phyloP scores from a whole-genome alignment of 345 rosid species.

The Draba incana region DNA sequence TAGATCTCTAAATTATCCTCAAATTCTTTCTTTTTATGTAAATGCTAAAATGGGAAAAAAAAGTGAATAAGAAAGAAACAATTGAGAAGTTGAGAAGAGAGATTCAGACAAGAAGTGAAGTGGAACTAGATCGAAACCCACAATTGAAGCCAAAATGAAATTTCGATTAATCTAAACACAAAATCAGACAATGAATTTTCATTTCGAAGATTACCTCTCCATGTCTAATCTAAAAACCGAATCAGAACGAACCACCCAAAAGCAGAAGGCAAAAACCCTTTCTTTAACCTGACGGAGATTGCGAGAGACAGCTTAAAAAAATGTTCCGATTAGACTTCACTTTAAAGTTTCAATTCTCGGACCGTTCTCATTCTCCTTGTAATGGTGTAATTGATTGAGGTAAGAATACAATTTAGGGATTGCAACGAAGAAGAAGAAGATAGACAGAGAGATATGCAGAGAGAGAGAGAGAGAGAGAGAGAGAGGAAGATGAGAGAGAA shows the following conservation, averaged over 20 bases:
- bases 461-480: constrained; percentile 5
- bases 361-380: constrained; percentile 1
- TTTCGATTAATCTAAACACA: not conserved
- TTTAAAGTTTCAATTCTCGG: constrained; percentile 2
- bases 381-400: not conserved
- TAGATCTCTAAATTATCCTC: constrained; percentile 22
- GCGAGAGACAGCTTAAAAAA: constrained; percentile 20
- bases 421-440: constrained; percentile 1
- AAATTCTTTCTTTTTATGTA: not conserved
- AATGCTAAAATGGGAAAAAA: not conserved
- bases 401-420: constrained; percentile 35
- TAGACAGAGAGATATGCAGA: constrained; percentile 6
- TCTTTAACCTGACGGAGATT: constrained; percentile 13
- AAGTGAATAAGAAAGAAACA: not conserved
- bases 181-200: not conserved
- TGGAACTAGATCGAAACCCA: constrained; percentile 4
- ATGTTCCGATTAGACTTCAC: constrained; percentile 15
- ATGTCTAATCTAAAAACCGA: constrained; percentile 48
- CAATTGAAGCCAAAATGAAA: constrained; percentile 13
- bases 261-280: constrained; percentile 19
- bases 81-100: not conserved
- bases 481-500: constrained; percentile 14
- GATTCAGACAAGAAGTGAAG: constrained; percentile 10
- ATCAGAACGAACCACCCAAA: not conserved
- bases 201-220: constrained; percentile 50